Conservation (phyloP, 257 asterid species). For the Coffea canephora region DNA sequence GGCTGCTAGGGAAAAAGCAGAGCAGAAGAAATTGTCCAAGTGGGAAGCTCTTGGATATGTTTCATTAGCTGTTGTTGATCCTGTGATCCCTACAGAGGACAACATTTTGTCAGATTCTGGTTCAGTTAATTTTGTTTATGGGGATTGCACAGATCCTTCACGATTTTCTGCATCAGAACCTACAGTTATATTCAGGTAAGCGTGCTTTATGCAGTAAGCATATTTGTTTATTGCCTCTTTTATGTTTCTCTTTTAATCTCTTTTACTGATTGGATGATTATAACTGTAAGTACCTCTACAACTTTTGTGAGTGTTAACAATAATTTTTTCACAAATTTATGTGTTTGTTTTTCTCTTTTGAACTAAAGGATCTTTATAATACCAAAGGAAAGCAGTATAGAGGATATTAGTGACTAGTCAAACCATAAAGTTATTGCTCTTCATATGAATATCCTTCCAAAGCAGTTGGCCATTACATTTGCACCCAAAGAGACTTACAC, state of each 20-base stretch:
- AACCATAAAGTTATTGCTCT: neutral
- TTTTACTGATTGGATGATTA: neutral
- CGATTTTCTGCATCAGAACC: constrained; percentile 61
- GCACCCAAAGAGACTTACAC: neutral
- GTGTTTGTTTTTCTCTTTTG: neutral
- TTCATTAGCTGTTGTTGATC: constrained; percentile 61
- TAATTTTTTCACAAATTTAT: neutral
- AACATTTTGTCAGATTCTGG: constrained; percentile 63
- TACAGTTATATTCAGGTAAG: constrained; percentile 70
- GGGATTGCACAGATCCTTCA: constrained; percentile 86
- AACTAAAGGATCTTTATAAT: neutral
- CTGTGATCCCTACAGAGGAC: constrained; percentile 39
- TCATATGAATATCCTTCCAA: neutral
- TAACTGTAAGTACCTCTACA: neutral
- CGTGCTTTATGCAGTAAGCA: neutral
- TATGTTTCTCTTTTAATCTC: neutral
- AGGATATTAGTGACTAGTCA: neutral
- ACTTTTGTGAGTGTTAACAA: neutral
- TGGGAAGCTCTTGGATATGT: constrained; percentile 89
- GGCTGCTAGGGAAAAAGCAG: constrained; percentile 66
- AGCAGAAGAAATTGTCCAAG: constrained; percentile 65
- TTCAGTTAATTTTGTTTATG: constrained; percentile 75
- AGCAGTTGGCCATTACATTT: neutral
- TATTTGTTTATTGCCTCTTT: neutral
- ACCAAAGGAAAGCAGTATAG: neutral